Evolutionary conservation across 1,139 yeast species (phyloP), one percentile per base, ranked within the genome.

Genomic region (Blastobotrys apis): DNA sequence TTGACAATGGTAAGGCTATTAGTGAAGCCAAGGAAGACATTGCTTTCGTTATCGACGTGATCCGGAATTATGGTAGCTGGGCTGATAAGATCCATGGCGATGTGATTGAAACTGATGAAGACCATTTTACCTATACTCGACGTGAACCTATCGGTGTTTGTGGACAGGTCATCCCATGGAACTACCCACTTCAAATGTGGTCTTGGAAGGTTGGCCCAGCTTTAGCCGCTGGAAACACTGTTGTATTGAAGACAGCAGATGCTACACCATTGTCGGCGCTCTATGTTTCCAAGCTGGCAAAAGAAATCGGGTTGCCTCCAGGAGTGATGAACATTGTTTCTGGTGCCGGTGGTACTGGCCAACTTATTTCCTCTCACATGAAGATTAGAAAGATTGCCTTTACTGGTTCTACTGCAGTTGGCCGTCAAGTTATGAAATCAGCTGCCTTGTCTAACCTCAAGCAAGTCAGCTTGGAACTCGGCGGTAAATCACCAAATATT

Each of bases 121-220:
- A 72, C 52, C 81, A 81, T 65, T 78, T 80, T 64, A 78, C 75
- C 57, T 81, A 77, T 65, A 68, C 74, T 43, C 72, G 71, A 56
- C 67, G 72, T 50, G 88, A 82, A 67, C 87, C 92, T 50, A 63
- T 83, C 54, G 90, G 90, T 59, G 90, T 83, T 39, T 81, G 87
- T 67, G 92, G 90, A 48, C 85, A 81, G 64, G 80, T 83, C 55
- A 81, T 84, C 56, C 94, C 94, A 56, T 84, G 94, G 94, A 84
- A 84, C 67, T 85, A 84, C 79, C 94, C 94, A 54, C 68, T 85
- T 53, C 71, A 83, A 64, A 82, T 85, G 87, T 79, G 83, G 71
- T 68, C 88, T 13, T 84, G 94, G 95, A 84, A 84, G 69, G 71
- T 85, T 51, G 92, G 84, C 48, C 94, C 95, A 43, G 92, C 90